Conservation (phyloP, 306 rosid genomes). For the Lablab purpureus region DNA sequence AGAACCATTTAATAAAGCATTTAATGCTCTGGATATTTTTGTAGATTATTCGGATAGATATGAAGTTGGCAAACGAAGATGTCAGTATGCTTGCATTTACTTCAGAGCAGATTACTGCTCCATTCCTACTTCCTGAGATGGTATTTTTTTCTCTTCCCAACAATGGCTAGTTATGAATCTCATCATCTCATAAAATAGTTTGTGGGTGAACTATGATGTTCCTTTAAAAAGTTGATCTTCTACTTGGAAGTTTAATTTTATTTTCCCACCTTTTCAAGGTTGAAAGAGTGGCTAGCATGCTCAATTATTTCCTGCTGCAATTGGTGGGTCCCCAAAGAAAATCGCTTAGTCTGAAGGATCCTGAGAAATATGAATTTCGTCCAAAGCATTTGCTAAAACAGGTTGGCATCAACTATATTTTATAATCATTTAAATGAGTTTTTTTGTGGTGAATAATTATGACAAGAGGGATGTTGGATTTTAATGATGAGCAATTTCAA, state of each 20-base stretch:
- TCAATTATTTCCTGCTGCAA: constrained; percentile 94
- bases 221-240: constrained; percentile 26
- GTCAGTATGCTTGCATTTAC: constrained; percentile 95
- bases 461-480: constrained; percentile 19
- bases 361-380: constrained; percentile 95
- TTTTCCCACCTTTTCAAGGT: constrained; percentile 62
- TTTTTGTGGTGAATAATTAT: constrained; percentile 6
- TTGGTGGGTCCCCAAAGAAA: constrained; percentile 97
- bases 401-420: constrained; percentile 59
- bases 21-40: constrained; percentile 43
- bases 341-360: constrained; percentile 95
- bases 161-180: constrained; percentile 27
- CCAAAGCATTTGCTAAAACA: constrained; percentile 94
- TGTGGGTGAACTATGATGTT: constrained; percentile 21
- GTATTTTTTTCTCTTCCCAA: constrained; percentile 51
- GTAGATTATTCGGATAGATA: constrained; percentile 91
- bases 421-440: background rate
- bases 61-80: constrained; percentile 99
- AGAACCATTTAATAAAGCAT: constrained; percentile 42
- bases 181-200: constrained; percentile 11
- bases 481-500: no score
- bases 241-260: constrained; percentile 3
- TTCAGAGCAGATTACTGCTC: constrained; percentile 92
- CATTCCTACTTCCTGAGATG: constrained; percentile 99
- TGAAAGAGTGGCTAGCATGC: constrained; percentile 99